Evolutionary conservation across 495 filamentous ascomycete species (phyloP).

Genomic region (Lentithecium fluviatile): DNA sequence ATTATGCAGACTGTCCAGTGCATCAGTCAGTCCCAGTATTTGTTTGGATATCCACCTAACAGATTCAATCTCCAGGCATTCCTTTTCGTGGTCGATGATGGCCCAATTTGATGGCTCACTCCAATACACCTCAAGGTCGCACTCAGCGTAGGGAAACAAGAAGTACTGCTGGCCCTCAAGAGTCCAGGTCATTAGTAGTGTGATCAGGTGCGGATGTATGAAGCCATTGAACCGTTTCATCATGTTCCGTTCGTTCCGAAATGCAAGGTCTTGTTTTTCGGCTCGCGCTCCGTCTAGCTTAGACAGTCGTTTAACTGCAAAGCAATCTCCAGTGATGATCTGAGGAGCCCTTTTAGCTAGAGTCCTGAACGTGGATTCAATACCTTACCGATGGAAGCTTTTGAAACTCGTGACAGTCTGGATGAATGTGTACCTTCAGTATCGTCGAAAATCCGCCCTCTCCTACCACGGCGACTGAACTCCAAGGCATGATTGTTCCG

Average conservation of each 20-base stretch:
- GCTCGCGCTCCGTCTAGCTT: not conserved
- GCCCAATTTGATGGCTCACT: not conserved
- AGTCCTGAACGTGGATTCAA: not conserved
- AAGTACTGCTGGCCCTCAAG: not conserved
- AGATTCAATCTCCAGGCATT: not conserved
- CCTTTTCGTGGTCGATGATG: not conserved
- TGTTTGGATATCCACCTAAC: not conserved
- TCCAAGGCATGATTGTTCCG: not conserved
- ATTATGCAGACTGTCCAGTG: not conserved
- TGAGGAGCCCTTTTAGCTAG: not conserved
- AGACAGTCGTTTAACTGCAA: not conserved
- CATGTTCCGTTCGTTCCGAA: not conserved
- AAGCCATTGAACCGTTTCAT: not conserved
- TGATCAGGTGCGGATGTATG: not conserved
- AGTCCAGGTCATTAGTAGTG: not conserved
- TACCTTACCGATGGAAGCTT: not conserved
- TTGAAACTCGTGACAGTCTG: not conserved
- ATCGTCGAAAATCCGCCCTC: not conserved
- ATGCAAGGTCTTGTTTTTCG: not conserved
- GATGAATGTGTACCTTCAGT: not conserved
- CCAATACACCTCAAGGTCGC: not conserved
- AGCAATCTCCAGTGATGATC: not conserved
- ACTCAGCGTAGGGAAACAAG: not conserved
- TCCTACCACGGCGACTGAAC: not conserved
- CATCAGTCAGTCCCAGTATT: not conserved